A percentile compares a stretch with the other conserved stretches of the same genome.
phyloP scores from a whole-genome alignment of 2,329 filamentous ascomycete genomes.

The Aphanocladium album region DNA sequence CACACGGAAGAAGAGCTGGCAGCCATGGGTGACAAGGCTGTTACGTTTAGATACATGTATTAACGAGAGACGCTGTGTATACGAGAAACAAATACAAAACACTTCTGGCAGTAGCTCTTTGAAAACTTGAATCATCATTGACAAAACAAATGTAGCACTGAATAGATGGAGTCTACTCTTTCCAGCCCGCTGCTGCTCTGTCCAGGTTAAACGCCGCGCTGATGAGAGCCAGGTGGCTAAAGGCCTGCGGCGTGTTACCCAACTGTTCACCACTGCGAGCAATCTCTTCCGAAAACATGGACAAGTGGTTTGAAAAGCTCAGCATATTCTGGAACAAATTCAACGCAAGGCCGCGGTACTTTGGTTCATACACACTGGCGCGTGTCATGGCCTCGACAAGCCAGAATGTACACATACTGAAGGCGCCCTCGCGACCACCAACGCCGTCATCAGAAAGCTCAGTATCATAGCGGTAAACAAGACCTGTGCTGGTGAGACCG shows the following conservation, averaged over 20 bases:
- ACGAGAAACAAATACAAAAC: no score
- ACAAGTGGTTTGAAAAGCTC: slow-evolving; percentile 68
- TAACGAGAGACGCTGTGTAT: not conserved
- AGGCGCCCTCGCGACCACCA: slow-evolving; percentile 69
- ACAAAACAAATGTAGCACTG: not conserved
- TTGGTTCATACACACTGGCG: slow-evolving; percentile 59
- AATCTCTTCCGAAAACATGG: slow-evolving; percentile 78
- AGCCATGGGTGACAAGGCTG: slow-evolving; percentile 24
- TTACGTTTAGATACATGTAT: slow-evolving; percentile 15
- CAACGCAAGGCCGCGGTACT: slow-evolving; percentile 57
- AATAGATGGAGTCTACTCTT: not conserved
- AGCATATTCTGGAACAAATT: slow-evolving; percentile 75
- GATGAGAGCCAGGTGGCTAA: slow-evolving; percentile 70
- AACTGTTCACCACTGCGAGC: slow-evolving; percentile 69
- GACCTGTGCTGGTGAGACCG: slow-evolving; percentile 66
- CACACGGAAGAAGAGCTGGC: slow-evolving; percentile 23
- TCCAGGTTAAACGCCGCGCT: slow-evolving; percentile 74
- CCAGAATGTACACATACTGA: slow-evolving; percentile 82
- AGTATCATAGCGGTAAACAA: slow-evolving; percentile 72
- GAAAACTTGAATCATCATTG: not conserved
- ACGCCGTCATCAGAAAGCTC: slow-evolving; percentile 66
- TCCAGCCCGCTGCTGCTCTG: not conserved
- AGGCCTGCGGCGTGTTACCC: slow-evolving; percentile 75
- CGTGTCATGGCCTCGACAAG: slow-evolving; percentile 72
- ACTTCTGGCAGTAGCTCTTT: not conserved